These are phyloP conservation scores for Mycena epipterygia DNA, from an alignment of 768 basidiomycete species.

Conservation along the genomic window DNA sequence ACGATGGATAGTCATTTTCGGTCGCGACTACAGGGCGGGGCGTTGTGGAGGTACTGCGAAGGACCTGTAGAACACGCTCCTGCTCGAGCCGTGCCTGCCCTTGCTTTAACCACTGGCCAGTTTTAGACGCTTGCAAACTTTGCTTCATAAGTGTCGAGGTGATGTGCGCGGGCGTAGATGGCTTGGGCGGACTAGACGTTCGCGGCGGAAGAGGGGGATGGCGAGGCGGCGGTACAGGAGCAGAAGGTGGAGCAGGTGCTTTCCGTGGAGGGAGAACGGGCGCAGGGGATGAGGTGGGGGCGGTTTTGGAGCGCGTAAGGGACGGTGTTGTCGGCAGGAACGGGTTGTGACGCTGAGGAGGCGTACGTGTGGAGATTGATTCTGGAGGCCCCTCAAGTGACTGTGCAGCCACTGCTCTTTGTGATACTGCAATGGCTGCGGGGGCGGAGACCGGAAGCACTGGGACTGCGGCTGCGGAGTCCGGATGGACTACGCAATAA, in stretches of 20 bases:
- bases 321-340: slow-evolving; percentile 26
- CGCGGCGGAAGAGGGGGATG: slow-evolving; percentile 46
- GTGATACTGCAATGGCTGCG: neutral
- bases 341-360: slow-evolving; percentile 22
- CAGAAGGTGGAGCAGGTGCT: slow-evolving; percentile 29
- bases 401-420: neutral
- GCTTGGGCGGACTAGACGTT: slow-evolving; percentile 38
- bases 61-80: slow-evolving; percentile 77
- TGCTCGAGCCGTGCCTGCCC: slow-evolving; percentile 77
- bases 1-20: slow-evolving; percentile 23
- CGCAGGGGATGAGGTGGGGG: slow-evolving; percentile 10
- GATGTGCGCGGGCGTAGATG: slow-evolving; percentile 55
- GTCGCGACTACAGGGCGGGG: slow-evolving; percentile 21
- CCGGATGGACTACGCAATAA: slow-evolving; percentile 35
- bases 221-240: slow-evolving; percentile 43
- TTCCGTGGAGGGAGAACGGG: slow-evolving; percentile 35
- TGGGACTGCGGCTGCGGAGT: slow-evolving; percentile 25
- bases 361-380: neutral
- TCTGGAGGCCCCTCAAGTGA: neutral
- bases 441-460: slow-evolving; percentile 39
- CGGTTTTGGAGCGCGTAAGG: slow-evolving; percentile 33
- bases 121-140: slow-evolving; percentile 79
- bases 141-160: slow-evolving; percentile 80
- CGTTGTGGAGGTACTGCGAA: slow-evolving; percentile 68
- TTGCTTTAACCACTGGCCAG: slow-evolving; percentile 77